phyloP scores from a whole-genome alignment of 2,329 filamentous ascomycete species.

The Talaromyces verruculosus region DNA sequence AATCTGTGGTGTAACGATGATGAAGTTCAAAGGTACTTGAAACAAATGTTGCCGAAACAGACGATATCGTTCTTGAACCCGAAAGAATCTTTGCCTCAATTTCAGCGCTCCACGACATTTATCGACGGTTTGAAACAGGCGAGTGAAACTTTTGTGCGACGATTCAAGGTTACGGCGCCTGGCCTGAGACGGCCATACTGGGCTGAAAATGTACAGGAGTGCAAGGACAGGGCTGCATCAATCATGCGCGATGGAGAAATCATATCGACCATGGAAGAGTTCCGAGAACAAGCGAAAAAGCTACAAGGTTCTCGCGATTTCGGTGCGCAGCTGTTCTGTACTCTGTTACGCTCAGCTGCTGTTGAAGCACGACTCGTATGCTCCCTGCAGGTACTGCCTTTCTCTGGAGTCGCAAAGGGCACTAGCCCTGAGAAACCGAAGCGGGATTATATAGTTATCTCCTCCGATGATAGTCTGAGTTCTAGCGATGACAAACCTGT shows the following conservation, averaged over 20 bases:
- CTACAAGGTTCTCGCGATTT: conserved; percentile 83
- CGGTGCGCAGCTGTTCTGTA: conserved; percentile 87
- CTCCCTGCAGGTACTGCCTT: conserved; percentile 80
- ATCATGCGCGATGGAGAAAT: conserved; percentile 65
- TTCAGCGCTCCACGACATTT: conserved; percentile 72
- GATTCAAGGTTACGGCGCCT: conserved; percentile 69
- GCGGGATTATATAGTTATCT: conserved; percentile 38
- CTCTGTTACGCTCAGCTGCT: conserved; percentile 77
- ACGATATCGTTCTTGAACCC: conserved; percentile 69
- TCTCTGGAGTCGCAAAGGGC: conserved; percentile 52
- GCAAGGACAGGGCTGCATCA: conserved; percentile 59
- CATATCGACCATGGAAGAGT: conserved; percentile 69
- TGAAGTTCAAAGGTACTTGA: conserved; percentile 64
- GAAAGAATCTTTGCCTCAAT: conserved; percentile 66
- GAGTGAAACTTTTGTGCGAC: conserved; percentile 64
- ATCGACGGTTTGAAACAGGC: conserved; percentile 74
- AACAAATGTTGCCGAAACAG: conserved; percentile 64
- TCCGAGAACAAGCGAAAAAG: conserved; percentile 65
- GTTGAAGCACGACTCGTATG: conserved; percentile 82
- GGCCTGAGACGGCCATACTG: conserved; percentile 72
- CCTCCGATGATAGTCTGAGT: conserved; percentile 36
- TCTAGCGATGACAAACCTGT: conserved; percentile 32
- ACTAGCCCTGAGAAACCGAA: conserved; percentile 45
- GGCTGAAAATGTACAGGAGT: conserved; percentile 65
- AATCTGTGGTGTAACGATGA: conserved; percentile 88